Evolutionary conservation across 176 grass and related monocot species (phyloP), one percentile per base, ranked within the genome.

Genomic region (Canna indica): DNA sequence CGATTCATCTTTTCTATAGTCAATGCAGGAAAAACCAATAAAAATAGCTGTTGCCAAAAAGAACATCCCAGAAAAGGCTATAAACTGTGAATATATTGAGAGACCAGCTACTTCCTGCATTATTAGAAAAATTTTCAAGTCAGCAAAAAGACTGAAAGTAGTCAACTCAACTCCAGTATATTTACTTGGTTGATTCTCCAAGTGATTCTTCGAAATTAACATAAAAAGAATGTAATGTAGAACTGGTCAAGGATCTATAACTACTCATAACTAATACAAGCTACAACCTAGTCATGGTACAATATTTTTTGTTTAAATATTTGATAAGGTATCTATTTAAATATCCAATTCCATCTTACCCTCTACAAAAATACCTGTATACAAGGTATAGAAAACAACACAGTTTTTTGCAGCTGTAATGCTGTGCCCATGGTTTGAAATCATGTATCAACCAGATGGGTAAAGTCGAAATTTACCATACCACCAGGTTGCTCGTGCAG

Each of bases 31-130:
- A 71, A 71, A 52, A 30, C 11, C 16, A 54, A 71, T 34, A 35
- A 32, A 53, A 53, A 71, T 53, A 36, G 30, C 69, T 53, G 69
- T 71, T 34, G 69, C 69, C 14, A 71, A 11, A 71, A 71, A 71
- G 69, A 71, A 71, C 18, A 71, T n/a, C 6, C 69, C 69, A 54
- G 69, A n/a, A 35, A 71, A 71, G 28, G 46, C 29, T 34, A 71
- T 13, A 35, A 71, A 71, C 47, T 71, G 30, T 8, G 18, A 71
- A 34, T 22, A 71, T 71, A 71, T 71, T 35, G 46, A 53, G 1
- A 71, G 47, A 34, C 47, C 69, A n/a, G 30, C 42, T 12, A 71
- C 31, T 53, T 71, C 69, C 69, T 71, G 46, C 42, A 50, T 34
- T n/a, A n/a, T n/a, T 14, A 34, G 9, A 52, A 17, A 27, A 71